phyloP scores from a whole-genome alignment of 2,329 filamentous ascomycete genomes.

The Didymella pinodella region DNA sequence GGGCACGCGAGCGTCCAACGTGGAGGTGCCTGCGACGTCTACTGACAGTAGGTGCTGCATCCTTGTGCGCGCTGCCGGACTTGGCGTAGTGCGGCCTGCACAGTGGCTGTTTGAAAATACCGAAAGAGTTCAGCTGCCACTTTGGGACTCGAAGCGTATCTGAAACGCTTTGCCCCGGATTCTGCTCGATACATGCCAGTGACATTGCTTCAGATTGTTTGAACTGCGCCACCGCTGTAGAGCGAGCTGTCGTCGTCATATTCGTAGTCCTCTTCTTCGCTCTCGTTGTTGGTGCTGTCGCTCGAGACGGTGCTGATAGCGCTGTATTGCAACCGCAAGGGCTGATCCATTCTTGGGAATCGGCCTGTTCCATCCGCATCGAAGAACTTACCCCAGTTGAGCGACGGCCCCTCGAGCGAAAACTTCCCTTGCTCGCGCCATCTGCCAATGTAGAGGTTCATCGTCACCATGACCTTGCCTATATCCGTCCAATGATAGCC shows the following conservation, averaged over 20 bases:
- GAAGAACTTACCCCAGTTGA: conserved; percentile 36
- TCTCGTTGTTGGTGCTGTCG: conserved; percentile 3
- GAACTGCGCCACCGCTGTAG: conserved; percentile 13
- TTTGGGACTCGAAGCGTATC: conserved; percentile 1
- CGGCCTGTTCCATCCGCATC: conserved; percentile 17
- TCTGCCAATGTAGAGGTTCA: conserved; percentile 43
- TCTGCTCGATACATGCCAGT: background rate
- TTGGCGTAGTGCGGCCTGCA: conserved; percentile 22
- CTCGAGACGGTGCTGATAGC: conserved; percentile 2
- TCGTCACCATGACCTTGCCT: conserved; percentile 35
- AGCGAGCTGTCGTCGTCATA: conserved; percentile 6
- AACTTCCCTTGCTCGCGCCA: conserved; percentile 39
- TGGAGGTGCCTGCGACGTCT: conserved; percentile 6
- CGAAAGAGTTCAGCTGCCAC: conserved; percentile 7
- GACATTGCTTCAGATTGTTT: conserved; percentile 9
- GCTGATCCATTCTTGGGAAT: conserved; percentile 18
- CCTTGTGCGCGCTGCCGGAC: conserved; percentile 3
- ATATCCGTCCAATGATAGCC: conserved; percentile 32
- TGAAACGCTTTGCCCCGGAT: conserved; percentile 8
- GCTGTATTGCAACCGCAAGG: conserved; percentile 16
- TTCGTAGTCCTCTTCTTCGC: conserved; percentile 7
- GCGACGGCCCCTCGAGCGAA: conserved; percentile 32
- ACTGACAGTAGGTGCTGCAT: background rate
- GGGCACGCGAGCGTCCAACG: conserved; percentile 1
- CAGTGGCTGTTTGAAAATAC: conserved; percentile 27